Base-by-base conservation (phyloP, 2,329 filamentous ascomycete species). In the Fusarium drepaniforme region DNA sequence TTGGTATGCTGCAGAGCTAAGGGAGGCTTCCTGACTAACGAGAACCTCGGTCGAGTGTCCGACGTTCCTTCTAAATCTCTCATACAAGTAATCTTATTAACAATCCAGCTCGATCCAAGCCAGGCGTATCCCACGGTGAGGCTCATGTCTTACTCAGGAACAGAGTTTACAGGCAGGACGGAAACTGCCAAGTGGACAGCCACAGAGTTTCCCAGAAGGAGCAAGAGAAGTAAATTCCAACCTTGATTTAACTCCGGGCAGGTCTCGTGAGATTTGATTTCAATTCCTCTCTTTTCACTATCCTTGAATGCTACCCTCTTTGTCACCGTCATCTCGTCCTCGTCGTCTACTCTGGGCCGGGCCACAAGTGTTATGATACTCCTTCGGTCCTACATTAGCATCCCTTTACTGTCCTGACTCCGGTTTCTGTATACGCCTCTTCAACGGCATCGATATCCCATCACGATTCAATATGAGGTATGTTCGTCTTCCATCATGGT, bases 381-480 rank as follows among this genome's bases (percentile, higher is more conserved):
- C 11, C 28, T 33, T 53, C 18, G 25, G 28, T 8, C 25, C 49
- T 53, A 21, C 11, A 53, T 33, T 28, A 33, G 28, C 56, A 40
- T 12, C 16, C 42, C 16, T 23, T 57, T 8, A 37, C 44, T 38
- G 30, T 8, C 28, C 49, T 25, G 35, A 35, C n/a, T 23, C 51
- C 18, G 35, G 1, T 25, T 33, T 42, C 33, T 56, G 15, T 23
- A 16, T 30, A 23, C 21, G 12, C 15, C 28, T 49, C 42, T 63
- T 70, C 35, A 11, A 58, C 23, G 23, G 5, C 28, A 60, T 60
- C 33, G 13, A 44, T 59, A 59, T 30, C 33, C 49, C 44, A 46
- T 33, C 46, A 67, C 60, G 4, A 75, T 53, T 33, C 49, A 53
- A 53, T 16, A 53, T 75, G 73, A 75, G 73, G 73, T 75, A 75